Evolutionary conservation across 176 grass and related monocot species (phyloP).

Genomic region (Pharus latifolius): DNA sequence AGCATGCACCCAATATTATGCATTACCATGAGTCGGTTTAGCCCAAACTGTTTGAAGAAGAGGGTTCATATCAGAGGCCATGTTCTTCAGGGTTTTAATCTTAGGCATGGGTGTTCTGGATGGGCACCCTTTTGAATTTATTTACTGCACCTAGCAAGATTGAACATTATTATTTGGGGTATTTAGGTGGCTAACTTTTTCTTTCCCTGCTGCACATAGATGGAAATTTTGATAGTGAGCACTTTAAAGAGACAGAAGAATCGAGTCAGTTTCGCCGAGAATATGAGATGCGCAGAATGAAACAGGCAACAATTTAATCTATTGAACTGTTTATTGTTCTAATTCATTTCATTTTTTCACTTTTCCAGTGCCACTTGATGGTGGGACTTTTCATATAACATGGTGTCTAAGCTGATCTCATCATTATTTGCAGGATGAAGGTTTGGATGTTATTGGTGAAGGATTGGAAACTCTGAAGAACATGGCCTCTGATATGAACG

Average conservation of each 20-base stretch:
- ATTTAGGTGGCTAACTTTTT: not conserved
- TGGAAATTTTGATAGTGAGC: constrained; percentile 66
- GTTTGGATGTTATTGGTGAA: constrained; percentile 80
- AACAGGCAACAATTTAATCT: constrained; percentile 36
- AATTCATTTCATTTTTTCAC: not conserved
- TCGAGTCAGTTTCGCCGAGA: constrained; percentile 69
- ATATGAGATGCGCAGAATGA: constrained; percentile 92
- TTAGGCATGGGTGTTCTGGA: not conserved
- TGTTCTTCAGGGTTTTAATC: not conserved
- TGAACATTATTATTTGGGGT: not conserved
- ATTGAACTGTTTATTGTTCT: not conserved
- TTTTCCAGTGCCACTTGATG: not conserved
- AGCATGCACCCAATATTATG: not conserved
- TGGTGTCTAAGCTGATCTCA: no score
- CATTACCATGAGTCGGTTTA: not conserved
- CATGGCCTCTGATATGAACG: constrained; percentile 96
- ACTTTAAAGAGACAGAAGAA: constrained; percentile 86
- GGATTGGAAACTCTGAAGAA: constrained; percentile 82
- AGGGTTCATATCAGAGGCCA: no score
- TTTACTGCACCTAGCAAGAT: not conserved
- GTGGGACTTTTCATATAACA: not conserved
- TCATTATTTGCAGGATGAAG: constrained; percentile 90
- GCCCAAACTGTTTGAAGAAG: not conserved
- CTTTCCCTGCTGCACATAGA: not conserved
- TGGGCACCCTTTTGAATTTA: not conserved